Conservation (phyloP, 352 stramenopile species). For the Phytophthora aleatoria region DNA sequence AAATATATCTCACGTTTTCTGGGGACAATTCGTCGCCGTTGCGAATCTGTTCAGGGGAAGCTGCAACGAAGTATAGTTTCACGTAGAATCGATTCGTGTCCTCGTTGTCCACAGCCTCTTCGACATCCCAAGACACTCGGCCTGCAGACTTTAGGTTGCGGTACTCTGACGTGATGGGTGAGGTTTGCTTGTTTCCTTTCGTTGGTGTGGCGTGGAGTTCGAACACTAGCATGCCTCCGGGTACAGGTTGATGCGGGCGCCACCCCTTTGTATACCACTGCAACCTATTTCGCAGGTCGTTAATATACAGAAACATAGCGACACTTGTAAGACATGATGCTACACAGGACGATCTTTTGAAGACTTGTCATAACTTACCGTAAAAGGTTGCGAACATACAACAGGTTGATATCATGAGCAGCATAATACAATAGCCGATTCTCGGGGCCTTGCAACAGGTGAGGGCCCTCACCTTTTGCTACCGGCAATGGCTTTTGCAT, state of each 20-base stretch:
- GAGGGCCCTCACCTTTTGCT: slow-evolving; percentile 50
- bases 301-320: not conserved
- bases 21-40: slow-evolving; percentile 54
- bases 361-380: slow-evolving; percentile 36
- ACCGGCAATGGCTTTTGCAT: slow-evolving; percentile 46
- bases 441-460: slow-evolving; percentile 50
- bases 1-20: slow-evolving; percentile 48
- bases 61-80: slow-evolving; percentile 73
- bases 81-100: slow-evolving; percentile 58
- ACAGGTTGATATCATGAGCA: slow-evolving; percentile 80
- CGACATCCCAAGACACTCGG: slow-evolving; percentile 16
- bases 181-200: slow-evolving; percentile 2
- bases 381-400: slow-evolving; percentile 78
- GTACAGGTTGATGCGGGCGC: slow-evolving; percentile 73
- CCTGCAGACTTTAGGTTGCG: slow-evolving; percentile 17
- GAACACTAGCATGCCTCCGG: slow-evolving; percentile 79
- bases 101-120: slow-evolving; percentile 2
- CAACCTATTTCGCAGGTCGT: slow-evolving; percentile 38
- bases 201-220: slow-evolving; percentile 56
- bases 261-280: slow-evolving; percentile 76
- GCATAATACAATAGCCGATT: slow-evolving; percentile 78
- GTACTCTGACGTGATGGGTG: slow-evolving; percentile 19
- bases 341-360: not conserved
- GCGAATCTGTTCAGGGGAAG: slow-evolving; percentile 76
- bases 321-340: not conserved